Evolutionary conservation across 768 basidiomycete genomes (phyloP).

Genomic region (Xerocomellus intermedius): DNA sequence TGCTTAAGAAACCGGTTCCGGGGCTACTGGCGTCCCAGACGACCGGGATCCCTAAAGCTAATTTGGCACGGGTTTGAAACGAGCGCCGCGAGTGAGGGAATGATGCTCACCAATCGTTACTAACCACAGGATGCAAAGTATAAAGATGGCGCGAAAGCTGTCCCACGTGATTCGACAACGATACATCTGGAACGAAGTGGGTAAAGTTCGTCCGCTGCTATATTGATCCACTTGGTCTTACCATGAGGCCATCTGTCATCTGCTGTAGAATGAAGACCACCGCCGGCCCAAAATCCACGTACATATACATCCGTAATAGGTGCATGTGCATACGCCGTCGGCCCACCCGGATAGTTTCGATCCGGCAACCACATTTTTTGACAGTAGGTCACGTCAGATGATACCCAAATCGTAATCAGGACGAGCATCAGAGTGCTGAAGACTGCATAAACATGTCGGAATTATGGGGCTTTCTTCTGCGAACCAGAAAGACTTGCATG

Average conservation of each 20-base stretch:
- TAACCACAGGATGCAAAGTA: constrained; percentile 13
- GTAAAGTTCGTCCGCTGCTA: not conserved
- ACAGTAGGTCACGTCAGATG: constrained; percentile 4
- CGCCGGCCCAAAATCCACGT: too few species aligned
- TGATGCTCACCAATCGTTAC: constrained; percentile 8
- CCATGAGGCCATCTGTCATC: constrained; percentile 27
- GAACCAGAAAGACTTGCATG: constrained; percentile 4
- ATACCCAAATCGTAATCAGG: not conserved
- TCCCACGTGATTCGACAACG: constrained; percentile 36
- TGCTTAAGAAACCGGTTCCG: too few species aligned
- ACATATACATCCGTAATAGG: too few species aligned
- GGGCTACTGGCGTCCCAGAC: not conserved
- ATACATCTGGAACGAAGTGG: constrained; percentile 29
- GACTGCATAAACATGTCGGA: constrained; percentile 7
- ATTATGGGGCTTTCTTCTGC: not conserved
- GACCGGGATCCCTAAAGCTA: constrained; percentile 5
- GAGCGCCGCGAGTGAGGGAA: not conserved
- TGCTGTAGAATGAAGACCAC: constrained; percentile 33
- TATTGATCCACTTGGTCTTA: too few species aligned
- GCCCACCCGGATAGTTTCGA: constrained; percentile 29
- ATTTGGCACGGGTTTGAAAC: not conserved
- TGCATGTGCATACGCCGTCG: not conserved
- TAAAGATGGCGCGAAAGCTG: constrained; percentile 4
- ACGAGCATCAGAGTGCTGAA: constrained; percentile 8
- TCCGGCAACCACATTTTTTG: constrained; percentile 32